Conservation (phyloP, 345 rosid genomes). For the Durio zibethinus region DNA sequence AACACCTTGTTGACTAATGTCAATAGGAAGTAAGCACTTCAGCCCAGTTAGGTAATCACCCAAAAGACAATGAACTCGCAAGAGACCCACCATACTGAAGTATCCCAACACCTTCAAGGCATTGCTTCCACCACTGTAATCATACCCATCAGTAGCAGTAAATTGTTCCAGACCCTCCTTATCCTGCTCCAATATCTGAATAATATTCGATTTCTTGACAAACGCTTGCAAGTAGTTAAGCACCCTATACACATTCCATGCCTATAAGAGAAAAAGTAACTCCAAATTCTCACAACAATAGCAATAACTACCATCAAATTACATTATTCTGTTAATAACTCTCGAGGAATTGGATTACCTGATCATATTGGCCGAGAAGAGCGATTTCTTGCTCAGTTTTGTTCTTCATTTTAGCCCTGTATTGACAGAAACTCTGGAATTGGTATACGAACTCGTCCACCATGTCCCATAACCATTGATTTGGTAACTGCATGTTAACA, state of each 20-base stretch:
- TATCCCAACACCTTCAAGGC: conserved; percentile 95
- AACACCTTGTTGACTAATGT: conserved; percentile 92
- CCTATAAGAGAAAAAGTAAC: conserved; percentile 34
- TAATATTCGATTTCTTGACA: conserved; percentile 83
- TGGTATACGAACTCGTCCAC: conserved; percentile 99
- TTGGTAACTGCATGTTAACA: conserved; percentile 94
- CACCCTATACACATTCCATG: conserved; percentile 98
- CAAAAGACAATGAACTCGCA: conserved; percentile 91
- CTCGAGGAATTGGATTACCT: conserved; percentile 33
- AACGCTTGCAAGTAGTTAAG: conserved; percentile 98
- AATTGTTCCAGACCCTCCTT: conserved; percentile 90
- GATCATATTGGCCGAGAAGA: conserved; percentile 67
- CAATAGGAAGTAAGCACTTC: conserved; percentile 89
- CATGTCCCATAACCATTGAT: conserved; percentile 99
- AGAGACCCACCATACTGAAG: conserved; percentile 94
- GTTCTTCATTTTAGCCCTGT: conserved; percentile 92
- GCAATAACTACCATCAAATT: not conserved
- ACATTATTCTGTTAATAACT: not conserved
- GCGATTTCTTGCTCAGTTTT: conserved; percentile 87
- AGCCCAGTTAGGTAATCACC: conserved; percentile 97
- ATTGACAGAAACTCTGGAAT: conserved; percentile 96
- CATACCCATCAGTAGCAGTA: conserved; percentile 96
- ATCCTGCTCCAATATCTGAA: conserved; percentile 88
- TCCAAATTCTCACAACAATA: not conserved
- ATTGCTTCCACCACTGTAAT: conserved; percentile 92